Base-by-base conservation (phyloP, 2,329 filamentous ascomycete genomes). In the Hymenoscyphus albidus region DNA sequence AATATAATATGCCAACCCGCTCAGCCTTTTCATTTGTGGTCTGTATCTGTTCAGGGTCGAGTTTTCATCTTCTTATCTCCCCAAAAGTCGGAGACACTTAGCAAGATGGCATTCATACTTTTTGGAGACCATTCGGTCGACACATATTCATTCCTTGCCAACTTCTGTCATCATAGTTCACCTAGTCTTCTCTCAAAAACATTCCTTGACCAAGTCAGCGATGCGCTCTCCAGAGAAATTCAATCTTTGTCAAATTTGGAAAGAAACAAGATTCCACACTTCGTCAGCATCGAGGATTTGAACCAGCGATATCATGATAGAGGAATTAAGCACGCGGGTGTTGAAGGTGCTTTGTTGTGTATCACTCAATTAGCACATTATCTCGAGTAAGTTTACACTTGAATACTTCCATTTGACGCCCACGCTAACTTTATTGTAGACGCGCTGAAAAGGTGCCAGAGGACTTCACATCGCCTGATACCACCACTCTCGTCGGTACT, bases 71-170 rank as follows among this genome's bases (percentile, higher is more conserved):
- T 56, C 54, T 61, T 57, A 57, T 38, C 55, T 14, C 32, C 35
- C 7, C 66, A 64, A 40, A 72, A 71, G 69, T 62, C 65, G 35
- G 63, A 70, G 40, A 64, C 32, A 32, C 32, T 48, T 59, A 56
- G 48, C 55, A 69, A 80, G 73, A 77, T 83, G 76, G 78, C 80
- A 61, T 84, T 82, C 74, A 82, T 89, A 75, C 83, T 90, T 67
- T 89, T 90, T 74, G 88, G 88, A 78, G 88, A 91, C 74, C 88
- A 91, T 77, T 90, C 88, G 66, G 81, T 86, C 71, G 86, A 89
- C 75, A 87, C 87, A 71, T 85, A 88, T 74, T 79, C 79, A 70
- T 85, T 89, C 69, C 78, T 91, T 66, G 83, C 85, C 60, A 79
- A 82, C 64, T 82, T 83, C 70, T 81, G 77, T 72, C 79, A 79